phyloP scores from a whole-genome alignment of 345 rosid species.

The Salix suchowensis region DNA sequence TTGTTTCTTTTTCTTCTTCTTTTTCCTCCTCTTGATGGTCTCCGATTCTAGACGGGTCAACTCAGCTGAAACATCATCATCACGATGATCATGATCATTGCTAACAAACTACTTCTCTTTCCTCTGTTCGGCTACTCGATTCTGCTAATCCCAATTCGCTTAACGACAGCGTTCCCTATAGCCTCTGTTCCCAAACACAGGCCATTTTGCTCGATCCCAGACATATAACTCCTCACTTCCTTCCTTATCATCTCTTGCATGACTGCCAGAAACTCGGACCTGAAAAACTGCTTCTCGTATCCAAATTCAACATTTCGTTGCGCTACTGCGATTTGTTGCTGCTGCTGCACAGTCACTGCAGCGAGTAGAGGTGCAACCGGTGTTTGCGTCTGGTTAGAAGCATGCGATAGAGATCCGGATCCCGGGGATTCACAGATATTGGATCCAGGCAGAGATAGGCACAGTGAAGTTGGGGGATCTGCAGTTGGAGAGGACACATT shows the following conservation, averaged over 20 bases:
- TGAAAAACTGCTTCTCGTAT: slow-evolving; percentile 53
- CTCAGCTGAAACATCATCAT: not conserved
- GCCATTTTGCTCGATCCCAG: slow-evolving; percentile 52
- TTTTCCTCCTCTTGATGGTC: too few relatives aligned
- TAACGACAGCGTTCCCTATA: slow-evolving; percentile 55
- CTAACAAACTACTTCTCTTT: not conserved
- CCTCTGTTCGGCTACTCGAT: slow-evolving; percentile 29
- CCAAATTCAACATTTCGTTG: slow-evolving; percentile 5
- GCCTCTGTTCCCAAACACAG: slow-evolving; percentile 43
- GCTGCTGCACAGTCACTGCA: not conserved
- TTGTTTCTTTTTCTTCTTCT: not conserved
- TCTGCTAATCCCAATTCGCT: slow-evolving; percentile 63
- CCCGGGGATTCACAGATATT: slow-evolving; percentile 30
- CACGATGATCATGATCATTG: not conserved
- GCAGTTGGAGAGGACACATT: slow-evolving; percentile 32
- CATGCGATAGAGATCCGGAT: slow-evolving; percentile 18
- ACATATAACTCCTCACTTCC: slow-evolving; percentile 70
- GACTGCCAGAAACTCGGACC: slow-evolving; percentile 50
- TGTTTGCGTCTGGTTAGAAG: not conserved
- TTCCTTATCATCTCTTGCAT: slow-evolving; percentile 71
- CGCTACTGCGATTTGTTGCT: not conserved
- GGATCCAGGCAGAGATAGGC: slow-evolving; percentile 69
- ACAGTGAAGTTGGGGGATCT: slow-evolving; percentile 55
- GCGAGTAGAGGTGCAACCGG: not conserved
- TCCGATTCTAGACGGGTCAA: not conserved